Base-by-base conservation (phyloP, 495 filamentous ascomycete species). In the Penicillium egyptiacum region DNA sequence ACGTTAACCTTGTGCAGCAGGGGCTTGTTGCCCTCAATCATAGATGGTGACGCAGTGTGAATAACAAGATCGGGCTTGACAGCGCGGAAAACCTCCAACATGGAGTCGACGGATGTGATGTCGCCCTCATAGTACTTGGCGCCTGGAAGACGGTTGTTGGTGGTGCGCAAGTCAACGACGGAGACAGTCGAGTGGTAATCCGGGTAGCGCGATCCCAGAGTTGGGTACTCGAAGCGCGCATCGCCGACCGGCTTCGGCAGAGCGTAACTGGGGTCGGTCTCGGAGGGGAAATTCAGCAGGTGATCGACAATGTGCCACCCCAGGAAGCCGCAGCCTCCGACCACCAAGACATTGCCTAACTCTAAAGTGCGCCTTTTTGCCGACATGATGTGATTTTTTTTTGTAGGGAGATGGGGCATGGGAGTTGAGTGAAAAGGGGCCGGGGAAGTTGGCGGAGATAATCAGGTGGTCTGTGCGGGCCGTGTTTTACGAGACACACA, bases 41-140 rank as follows among this genome's bases (percentile, higher is more conserved):
- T 77, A 5, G 82, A 75, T 3, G 90, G 89, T 5, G 87, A 88
- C n/a, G 93, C 95, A 11, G 94, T 98, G 74, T 99, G 92, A 59
- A 98, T 94, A 40, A 99, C 88, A 11, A 94, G 84, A 62, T 91
- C 85, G n/a, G 95, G 91, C 71, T 85, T 86, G 41, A 87, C 76
- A 50, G 82, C 81, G 16, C 78, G 66, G 69, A 98, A 87, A 11
- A 95, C 75, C 12, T 74, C 70, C 51, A 86, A 69, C 64, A 96
- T 79, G 51, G 79, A 78, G 49, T 78, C 80, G 50, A 75, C 72
- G 42, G 89, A 86, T 37, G 92, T 96, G 70, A 99, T 91, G 69
- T 98, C 93, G 66, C 86, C 89, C 55, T 92, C 82, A 65, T 89
- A 81, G 74, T 99, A 99, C 19, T 78, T 71, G 33, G 92, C 86